A percentile compares a stretch with the other conserved stretches of the same genome.
phyloP scores from a whole-genome alignment of 2,329 filamentous ascomycete genomes.

The Gremmenia infestans region DNA sequence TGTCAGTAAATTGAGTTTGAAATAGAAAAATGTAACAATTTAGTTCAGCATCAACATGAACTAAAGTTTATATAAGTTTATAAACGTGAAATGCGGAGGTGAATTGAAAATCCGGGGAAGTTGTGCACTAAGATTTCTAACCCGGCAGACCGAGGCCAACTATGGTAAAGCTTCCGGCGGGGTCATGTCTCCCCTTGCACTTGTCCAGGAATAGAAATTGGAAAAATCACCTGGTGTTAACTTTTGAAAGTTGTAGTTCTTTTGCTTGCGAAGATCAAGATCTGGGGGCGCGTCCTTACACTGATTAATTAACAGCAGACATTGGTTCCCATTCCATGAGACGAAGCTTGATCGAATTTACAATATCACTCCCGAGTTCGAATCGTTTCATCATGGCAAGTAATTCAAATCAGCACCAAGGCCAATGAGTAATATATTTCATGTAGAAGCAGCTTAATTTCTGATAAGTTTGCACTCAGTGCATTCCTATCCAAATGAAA shows the following conservation, averaged over 20 bases:
- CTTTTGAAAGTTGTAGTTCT: no score
- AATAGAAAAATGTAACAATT: background rate
- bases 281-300: no score
- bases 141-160: background rate
- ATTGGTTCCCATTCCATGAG: no score
- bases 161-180: background rate
- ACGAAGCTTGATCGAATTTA: no score
- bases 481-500: constrained; percentile 10
- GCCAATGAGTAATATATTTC: no score
- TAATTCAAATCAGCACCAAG: no score
- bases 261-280: no score
- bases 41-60: background rate
- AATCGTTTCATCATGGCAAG: no score
- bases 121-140: background rate
- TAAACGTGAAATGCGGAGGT: background rate
- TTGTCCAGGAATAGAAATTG: no score
- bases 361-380: no score
- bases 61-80: background rate
- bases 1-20: background rate
- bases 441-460: background rate
- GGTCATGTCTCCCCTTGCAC: background rate
- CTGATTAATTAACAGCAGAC: no score
- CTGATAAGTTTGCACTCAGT: constrained; percentile 12
- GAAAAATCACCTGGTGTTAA: no score
- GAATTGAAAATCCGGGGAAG: background rate